Conservation (phyloP, 1,139 yeast species). For the Scheffersomyces segobiensis region DNA sequence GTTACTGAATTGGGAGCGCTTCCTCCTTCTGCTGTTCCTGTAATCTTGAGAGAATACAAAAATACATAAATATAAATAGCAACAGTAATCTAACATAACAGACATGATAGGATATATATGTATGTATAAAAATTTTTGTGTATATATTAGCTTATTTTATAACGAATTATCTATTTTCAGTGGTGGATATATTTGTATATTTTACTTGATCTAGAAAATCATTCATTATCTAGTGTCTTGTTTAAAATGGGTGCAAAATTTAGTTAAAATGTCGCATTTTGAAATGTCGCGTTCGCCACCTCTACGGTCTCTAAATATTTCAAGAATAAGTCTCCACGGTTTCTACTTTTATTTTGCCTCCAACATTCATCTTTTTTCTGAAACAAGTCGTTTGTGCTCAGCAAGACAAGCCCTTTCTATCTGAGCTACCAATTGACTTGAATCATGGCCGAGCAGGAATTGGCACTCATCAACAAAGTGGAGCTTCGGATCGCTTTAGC, state of each 20-base stretch:
- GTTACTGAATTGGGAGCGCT: slow-evolving; percentile 95
- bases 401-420: neutral
- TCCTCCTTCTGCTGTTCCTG: slow-evolving; percentile 98
- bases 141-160: neutral
- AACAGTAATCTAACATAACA: neutral
- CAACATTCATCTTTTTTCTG: neutral
- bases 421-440: neutral
- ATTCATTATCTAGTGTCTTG: too few relatives aligned
- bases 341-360: slow-evolving; percentile 7
- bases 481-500: slow-evolving; percentile 86
- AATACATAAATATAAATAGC: slow-evolving; percentile 29
- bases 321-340: neutral
- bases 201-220: too few relatives aligned
- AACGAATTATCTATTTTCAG: too few relatives aligned
- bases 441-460: slow-evolving; percentile 51
- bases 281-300: neutral
- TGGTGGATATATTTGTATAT: too few relatives aligned
- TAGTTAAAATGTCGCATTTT: neutral
- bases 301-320: neutral
- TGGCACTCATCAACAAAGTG: slow-evolving; percentile 66
- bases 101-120: neutral
- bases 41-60: slow-evolving; percentile 89
- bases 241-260: neutral
- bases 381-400: neutral
- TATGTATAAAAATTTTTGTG: neutral